Evolutionary conservation across 2,329 filamentous ascomycete genomes (phyloP).

Genomic region (Fusarium paranaense): DNA sequence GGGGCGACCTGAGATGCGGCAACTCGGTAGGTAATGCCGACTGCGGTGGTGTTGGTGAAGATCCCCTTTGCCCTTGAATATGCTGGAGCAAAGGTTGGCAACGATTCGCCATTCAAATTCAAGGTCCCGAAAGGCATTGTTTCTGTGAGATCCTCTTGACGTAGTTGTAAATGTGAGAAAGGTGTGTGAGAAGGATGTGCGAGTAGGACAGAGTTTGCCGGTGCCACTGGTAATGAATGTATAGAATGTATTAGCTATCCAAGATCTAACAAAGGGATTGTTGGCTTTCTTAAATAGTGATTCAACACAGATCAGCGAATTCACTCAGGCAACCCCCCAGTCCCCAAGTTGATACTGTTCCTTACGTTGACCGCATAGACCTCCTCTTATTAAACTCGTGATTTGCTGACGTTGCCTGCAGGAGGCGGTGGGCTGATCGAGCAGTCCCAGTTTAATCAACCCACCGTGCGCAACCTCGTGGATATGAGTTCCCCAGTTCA

Average conservation of each 20-base stretch:
- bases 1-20: conserved; percentile 10
- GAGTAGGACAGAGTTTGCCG: not conserved
- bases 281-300: not conserved
- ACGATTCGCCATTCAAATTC: conserved; percentile 3
- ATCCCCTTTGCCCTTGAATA: conserved; percentile 6
- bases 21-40: conserved; percentile 20
- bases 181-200: not conserved
- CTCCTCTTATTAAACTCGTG: not conserved
- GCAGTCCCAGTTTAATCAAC: not conserved
- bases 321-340: not conserved
- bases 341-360: not conserved
- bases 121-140: conserved; percentile 18
- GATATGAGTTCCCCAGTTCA: not conserved
- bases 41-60: conserved; percentile 9
- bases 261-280: not conserved
- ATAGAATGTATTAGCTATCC: not conserved
- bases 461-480: not conserved
- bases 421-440: not conserved
- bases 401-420: conserved; percentile 13
- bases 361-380: conserved; percentile 1
- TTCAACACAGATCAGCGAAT: not conserved
- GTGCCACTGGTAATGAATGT: not conserved
- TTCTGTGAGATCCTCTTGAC: not conserved
- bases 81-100: conserved; percentile 15
- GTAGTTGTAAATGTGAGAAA: not conserved